Percentiles rank a stretch among this genome's conserved stretches.
These are phyloP conservation scores for Coniochaeta sp. DNA, from an alignment of 2,329 filamentous ascomycete genomes.

Conservation along the genomic window DNA sequence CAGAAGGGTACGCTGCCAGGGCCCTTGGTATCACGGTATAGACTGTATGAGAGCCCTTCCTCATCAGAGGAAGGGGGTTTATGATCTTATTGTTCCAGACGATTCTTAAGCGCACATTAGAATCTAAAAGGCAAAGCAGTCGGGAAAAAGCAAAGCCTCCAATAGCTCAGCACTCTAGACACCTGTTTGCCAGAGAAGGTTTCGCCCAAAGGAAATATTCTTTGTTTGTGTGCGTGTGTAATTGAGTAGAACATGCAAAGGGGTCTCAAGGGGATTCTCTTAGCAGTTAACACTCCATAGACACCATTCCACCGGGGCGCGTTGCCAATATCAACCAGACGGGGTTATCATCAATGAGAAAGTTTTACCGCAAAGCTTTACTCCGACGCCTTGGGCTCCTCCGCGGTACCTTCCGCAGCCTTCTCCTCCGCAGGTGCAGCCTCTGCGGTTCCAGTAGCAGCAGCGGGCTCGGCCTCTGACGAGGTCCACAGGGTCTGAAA, in stretches of 20 bases:
- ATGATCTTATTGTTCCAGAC: slow-evolving; percentile 40
- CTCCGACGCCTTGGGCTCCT: slow-evolving; percentile 57
- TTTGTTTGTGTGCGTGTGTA: slow-evolving; percentile 25
- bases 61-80: slow-evolving; percentile 10
- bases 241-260: slow-evolving; percentile 37
- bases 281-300: slow-evolving; percentile 44
- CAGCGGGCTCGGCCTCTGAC: slow-evolving; percentile 84
- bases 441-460: slow-evolving; percentile 42
- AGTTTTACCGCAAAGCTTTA: slow-evolving; percentile 20
- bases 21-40: not conserved
- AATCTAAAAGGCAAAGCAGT: slow-evolving; percentile 47
- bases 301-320: slow-evolving; percentile 47
- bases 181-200: slow-evolving; percentile 24
- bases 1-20: not conserved
- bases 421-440: slow-evolving; percentile 49
- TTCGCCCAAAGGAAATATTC: slow-evolving; percentile 1
- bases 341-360: slow-evolving; percentile 29
- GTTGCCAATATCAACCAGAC: slow-evolving; percentile 27
- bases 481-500: slow-evolving; percentile 95
- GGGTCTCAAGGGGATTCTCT: slow-evolving; percentile 35
- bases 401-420: slow-evolving; percentile 41
- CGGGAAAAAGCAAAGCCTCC: slow-evolving; percentile 27
- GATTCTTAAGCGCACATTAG: slow-evolving; percentile 33
- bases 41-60: not conserved
- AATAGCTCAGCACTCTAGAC: slow-evolving; percentile 33